Evolutionary conservation across 768 basidiomycete species (phyloP).

Genomic region (Serendipita vermifera): DNA sequence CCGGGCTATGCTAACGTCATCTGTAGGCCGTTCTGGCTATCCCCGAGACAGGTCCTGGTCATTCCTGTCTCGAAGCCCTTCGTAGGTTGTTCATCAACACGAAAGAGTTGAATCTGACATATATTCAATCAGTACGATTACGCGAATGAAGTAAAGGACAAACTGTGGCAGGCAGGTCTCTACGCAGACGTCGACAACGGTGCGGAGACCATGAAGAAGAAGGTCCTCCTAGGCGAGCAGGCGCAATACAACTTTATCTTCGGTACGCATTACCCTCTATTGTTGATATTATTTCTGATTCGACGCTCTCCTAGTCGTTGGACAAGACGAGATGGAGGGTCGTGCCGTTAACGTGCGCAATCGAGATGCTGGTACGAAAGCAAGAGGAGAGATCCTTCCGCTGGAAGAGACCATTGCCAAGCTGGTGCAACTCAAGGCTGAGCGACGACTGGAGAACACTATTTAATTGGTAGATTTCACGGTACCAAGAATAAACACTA

Average conservation of each 20-base stretch:
- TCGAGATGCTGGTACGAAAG: slow-evolving; percentile 81
- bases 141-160: slow-evolving; percentile 64
- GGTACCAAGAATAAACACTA: background rate
- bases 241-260: slow-evolving; percentile 98
- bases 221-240: slow-evolving; percentile 93
- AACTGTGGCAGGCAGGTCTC: slow-evolving; percentile 54
- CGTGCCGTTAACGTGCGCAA: slow-evolving; percentile 91
- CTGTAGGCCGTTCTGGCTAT: slow-evolving; percentile 91
- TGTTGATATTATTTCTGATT: slow-evolving; percentile 4
- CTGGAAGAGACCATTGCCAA: slow-evolving; percentile 60
- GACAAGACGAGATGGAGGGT: slow-evolving; percentile 77
- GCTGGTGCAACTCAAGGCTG: slow-evolving; percentile 56
- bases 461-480: slow-evolving; percentile 23
- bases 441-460: slow-evolving; percentile 40
- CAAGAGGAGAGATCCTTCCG: slow-evolving; percentile 52
- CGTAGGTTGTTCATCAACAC: slow-evolving; percentile 35
- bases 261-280: slow-evolving; percentile 38
- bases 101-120: background rate
- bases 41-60: slow-evolving; percentile 88
- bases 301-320: slow-evolving; percentile 54
- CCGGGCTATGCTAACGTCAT: background rate
- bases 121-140: slow-evolving; percentile 64
- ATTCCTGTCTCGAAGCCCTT: slow-evolving; percentile 86
- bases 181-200: slow-evolving; percentile 89
- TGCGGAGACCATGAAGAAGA: slow-evolving; percentile 87